These are phyloP conservation scores for Cyphellophora attinorum DNA, from an alignment of 2,329 filamentous ascomycete genomes.

Conservation along the genomic window DNA sequence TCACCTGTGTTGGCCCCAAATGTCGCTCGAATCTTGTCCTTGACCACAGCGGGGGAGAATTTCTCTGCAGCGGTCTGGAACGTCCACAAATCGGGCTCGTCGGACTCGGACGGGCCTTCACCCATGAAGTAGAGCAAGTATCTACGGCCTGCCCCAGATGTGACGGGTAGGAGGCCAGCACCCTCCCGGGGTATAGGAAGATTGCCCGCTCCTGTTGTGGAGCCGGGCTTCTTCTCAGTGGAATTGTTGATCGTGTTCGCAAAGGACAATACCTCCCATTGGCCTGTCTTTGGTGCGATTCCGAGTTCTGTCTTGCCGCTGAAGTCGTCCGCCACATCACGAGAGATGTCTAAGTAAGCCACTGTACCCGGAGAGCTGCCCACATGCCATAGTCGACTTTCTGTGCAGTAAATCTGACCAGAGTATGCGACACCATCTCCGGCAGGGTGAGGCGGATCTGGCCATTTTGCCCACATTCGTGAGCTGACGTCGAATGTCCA, in stretches of 20 bases:
- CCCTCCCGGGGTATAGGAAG: conserved; percentile 5
- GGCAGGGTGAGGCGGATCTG: conserved; percentile 6
- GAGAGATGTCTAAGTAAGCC: conserved; percentile 9
- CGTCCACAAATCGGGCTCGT: conserved; percentile 6
- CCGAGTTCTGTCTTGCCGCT: conserved; percentile 3
- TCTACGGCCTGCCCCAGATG: conserved; percentile 9
- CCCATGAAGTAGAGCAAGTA: conserved; percentile 12
- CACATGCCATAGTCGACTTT: conserved; percentile 8
- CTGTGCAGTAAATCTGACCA: conserved; percentile 4
- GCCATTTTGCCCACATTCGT: conserved; percentile 8
- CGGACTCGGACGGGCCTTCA: not conserved
- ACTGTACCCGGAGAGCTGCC: conserved; percentile 8
- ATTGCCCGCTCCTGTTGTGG: conserved; percentile 1
- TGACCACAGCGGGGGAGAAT: conserved; percentile 5
- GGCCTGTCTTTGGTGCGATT: conserved; percentile 4
- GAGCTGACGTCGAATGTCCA: conserved; percentile 13
- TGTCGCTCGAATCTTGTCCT: conserved; percentile 8
- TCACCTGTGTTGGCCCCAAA: conserved; percentile 6
- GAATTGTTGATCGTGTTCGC: conserved; percentile 3
- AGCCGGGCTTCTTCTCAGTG: not conserved
- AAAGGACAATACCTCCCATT: conserved; percentile 7
- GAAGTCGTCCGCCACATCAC: conserved; percentile 2
- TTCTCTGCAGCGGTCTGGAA: conserved; percentile 9
- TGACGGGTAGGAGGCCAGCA: conserved; percentile 6
- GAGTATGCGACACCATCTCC: conserved; percentile 4